These are phyloP conservation scores for Mycena leptocephala DNA, from an alignment of 768 basidiomycete species.

Conservation along the genomic window DNA sequence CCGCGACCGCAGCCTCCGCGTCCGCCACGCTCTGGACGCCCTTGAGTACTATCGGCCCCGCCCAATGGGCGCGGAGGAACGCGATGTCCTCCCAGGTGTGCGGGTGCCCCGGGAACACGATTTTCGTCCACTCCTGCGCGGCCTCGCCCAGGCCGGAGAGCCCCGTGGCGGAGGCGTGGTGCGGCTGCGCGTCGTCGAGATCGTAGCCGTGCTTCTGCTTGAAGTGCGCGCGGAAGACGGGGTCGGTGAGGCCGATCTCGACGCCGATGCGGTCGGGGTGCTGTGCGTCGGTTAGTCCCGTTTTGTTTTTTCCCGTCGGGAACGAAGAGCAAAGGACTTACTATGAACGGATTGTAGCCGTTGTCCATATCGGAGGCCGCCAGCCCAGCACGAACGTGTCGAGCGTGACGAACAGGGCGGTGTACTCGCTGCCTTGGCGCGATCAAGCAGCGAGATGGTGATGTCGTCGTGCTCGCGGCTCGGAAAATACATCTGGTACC, in stretches of 20 bases:
- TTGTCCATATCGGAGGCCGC: constrained; percentile 61
- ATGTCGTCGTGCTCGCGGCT: constrained; percentile 47
- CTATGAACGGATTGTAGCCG: constrained; percentile 56
- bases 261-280: constrained; percentile 50
- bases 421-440: constrained; percentile 60
- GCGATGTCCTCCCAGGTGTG: constrained; percentile 63
- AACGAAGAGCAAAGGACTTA: neutral
- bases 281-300: neutral
- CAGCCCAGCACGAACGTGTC: constrained; percentile 62
- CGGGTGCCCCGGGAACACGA: constrained; percentile 58
- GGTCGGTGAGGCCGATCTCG: constrained; percentile 61
- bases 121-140: constrained; percentile 51
- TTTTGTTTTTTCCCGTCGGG: too few species aligned
- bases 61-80: constrained; percentile 63
- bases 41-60: constrained; percentile 65
- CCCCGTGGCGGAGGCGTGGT: constrained; percentile 44
- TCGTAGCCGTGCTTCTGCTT: constrained; percentile 41
- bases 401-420: constrained; percentile 62
- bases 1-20: constrained; percentile 64
- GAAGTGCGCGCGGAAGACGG: constrained; percentile 62
- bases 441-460: constrained; percentile 58
- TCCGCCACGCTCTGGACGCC: constrained; percentile 65
- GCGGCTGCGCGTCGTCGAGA: constrained; percentile 16
- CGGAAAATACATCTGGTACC: constrained; percentile 70
- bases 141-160: neutral